These are phyloP conservation scores for Lipomyces chichibuensis DNA, from an alignment of 805 yeast genomes.

Conservation along the genomic window DNA sequence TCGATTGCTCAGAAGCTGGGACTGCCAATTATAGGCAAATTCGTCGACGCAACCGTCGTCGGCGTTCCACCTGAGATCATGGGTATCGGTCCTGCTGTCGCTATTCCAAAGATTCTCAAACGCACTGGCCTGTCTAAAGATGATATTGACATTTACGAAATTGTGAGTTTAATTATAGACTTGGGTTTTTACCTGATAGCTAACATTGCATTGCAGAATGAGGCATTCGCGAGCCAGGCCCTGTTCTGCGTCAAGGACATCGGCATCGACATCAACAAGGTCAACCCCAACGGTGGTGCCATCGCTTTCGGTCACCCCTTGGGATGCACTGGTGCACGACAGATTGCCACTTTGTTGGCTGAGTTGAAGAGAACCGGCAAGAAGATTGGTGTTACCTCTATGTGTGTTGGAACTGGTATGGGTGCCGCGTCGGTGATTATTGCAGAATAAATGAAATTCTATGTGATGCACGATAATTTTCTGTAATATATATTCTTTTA, in stretches of 20 bases:
- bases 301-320: conserved; percentile 95
- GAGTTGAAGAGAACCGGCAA: conserved; percentile 73
- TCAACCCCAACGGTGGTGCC: conserved; percentile 95
- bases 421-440: conserved; percentile 92
- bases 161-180: conserved; percentile 41
- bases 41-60: conserved; percentile 72
- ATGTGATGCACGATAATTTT: background rate
- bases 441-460: conserved; percentile 58
- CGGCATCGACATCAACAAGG: conserved; percentile 68
- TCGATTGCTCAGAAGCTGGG: conserved; percentile 76
- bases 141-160: conserved; percentile 78
- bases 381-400: conserved; percentile 82
- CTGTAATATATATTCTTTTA: background rate
- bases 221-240: conserved; percentile 96
- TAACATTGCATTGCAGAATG: conserved; percentile 44
- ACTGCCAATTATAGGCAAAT: conserved; percentile 76
- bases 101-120: conserved; percentile 81
- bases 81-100: conserved; percentile 98
- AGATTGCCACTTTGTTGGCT: conserved; percentile 82
- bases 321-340: conserved; percentile 91
- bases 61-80: conserved; percentile 97
- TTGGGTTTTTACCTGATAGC: background rate
- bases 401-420: conserved; percentile 99
- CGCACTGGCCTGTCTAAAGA: conserved; percentile 60
- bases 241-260: conserved; percentile 68